Evolutionary conservation across 2,329 filamentous ascomycete species (phyloP).

Genomic region (Ophiostoma novo-ulmi): DNA sequence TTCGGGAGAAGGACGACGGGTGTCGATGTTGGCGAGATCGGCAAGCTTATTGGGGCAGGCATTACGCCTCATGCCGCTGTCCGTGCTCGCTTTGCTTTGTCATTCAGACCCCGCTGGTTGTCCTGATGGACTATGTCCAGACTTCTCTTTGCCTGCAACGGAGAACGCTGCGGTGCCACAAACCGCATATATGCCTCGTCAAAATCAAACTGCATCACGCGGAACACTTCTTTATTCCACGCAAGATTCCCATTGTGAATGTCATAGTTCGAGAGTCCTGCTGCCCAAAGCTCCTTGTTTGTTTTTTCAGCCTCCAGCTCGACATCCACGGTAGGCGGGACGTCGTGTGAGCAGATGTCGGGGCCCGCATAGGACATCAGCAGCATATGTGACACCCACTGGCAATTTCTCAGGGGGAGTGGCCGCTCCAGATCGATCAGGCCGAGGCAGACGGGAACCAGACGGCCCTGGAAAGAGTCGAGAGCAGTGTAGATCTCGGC

Average conservation of each 20-base stretch:
- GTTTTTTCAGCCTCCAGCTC: not conserved
- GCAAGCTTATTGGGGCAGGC: no score
- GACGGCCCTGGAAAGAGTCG: slow-evolving; percentile 3
- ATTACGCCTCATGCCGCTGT: no score
- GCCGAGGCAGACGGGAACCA: slow-evolving; percentile 19
- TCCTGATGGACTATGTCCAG: no score
- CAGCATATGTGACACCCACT: slow-evolving; percentile 17
- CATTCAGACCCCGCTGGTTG: no score
- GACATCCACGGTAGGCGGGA: not conserved
- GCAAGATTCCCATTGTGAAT: not conserved
- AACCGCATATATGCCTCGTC: not conserved
- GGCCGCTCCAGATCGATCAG: not conserved
- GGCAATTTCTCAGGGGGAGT: slow-evolving; percentile 13
- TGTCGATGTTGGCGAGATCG: no score
- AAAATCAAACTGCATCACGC: slow-evolving; percentile 20
- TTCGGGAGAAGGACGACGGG: no score
- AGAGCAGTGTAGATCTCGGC: slow-evolving; percentile 1
- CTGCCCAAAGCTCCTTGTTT: not conserved
- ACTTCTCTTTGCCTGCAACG: no score
- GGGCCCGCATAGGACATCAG: slow-evolving; percentile 14
- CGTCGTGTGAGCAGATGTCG: not conserved
- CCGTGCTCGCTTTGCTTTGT: no score
- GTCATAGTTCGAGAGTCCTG: slow-evolving; percentile 2
- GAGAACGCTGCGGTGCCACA: no score
- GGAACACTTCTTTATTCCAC: slow-evolving; percentile 15